Conservation (phyloP, 495 filamentous ascomycete species). For the Xylaria castorea region DNA sequence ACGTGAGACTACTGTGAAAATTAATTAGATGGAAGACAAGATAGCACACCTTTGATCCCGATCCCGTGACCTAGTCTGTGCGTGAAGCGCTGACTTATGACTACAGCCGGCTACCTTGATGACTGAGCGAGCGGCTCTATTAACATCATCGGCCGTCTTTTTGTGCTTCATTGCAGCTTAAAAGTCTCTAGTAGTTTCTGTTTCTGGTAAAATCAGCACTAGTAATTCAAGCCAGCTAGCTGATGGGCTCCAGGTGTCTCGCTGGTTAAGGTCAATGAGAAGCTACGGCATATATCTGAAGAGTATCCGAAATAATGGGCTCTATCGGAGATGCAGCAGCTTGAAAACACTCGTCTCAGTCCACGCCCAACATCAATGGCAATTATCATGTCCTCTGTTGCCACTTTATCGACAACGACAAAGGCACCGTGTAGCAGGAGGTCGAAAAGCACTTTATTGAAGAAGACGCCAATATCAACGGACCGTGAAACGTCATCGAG, state of each 20-base stretch:
- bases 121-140: conserved; percentile 59
- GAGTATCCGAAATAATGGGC: conserved; percentile 64
- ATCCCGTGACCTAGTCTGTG: conserved; percentile 65
- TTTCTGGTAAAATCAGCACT: neutral
- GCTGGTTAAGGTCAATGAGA: conserved; percentile 43
- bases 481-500: conserved; percentile 57
- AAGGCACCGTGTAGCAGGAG: conserved; percentile 61
- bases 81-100: conserved; percentile 57
- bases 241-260: neutral
- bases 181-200: neutral
- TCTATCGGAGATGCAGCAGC: conserved; percentile 32
- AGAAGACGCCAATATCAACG: conserved; percentile 58
- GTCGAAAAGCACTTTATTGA: conserved; percentile 64
- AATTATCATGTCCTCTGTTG: conserved; percentile 58
- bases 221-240: neutral
- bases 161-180: conserved; percentile 49
- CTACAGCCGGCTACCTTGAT: conserved; percentile 60
- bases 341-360: neutral
- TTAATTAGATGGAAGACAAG: conserved; percentile 12
- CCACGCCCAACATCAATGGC: conserved; percentile 63
- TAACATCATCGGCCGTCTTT: conserved; percentile 56
- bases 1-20: neutral
- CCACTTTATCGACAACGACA: conserved; percentile 54
- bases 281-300: conserved; percentile 64
- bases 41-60: conserved; percentile 57